Evolutionary conservation across 2,329 filamentous ascomycete genomes (phyloP).

Genomic region (Fusarium udum): DNA sequence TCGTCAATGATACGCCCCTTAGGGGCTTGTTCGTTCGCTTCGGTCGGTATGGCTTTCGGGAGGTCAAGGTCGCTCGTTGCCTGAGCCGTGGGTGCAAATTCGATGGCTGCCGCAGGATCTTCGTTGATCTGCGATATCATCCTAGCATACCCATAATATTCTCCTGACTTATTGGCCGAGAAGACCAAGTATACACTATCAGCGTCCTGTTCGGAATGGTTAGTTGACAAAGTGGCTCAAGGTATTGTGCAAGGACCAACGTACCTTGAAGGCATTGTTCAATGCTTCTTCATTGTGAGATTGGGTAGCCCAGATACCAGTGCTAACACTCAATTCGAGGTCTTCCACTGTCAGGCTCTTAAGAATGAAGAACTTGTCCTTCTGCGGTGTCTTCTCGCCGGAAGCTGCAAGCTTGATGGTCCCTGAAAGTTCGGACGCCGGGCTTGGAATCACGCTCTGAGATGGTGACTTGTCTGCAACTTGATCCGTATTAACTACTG

Average conservation of each 20-base stretch:
- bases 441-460: constrained; percentile 1
- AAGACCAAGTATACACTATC: constrained; percentile 93
- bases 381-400: constrained; percentile 44
- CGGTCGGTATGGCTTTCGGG: constrained; percentile 81
- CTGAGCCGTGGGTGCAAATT: constrained; percentile 74
- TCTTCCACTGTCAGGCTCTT: constrained; percentile 94
- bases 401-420: neutral
- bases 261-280: constrained; percentile 84
- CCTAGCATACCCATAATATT: constrained; percentile 94
- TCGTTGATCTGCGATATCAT: constrained; percentile 88
- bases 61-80: constrained; percentile 69
- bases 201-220: constrained; percentile 63
- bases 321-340: constrained; percentile 85
- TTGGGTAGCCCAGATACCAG: constrained; percentile 93
- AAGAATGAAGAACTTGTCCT: constrained; percentile 88
- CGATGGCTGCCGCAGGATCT: constrained; percentile 74
- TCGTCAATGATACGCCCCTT: constrained; percentile 91
- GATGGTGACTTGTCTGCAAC: constrained; percentile 7
- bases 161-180: constrained; percentile 96
- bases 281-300: constrained; percentile 88
- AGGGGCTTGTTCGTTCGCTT: constrained; percentile 80
- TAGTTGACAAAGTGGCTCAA: neutral
- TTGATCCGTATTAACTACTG: constrained; percentile 29
- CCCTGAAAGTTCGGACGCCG: constrained; percentile 1
- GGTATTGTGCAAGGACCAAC: constrained; percentile 28